Percentiles rank a stretch among this genome's conserved stretches.
Conservation (phyloP, 495 filamentous ascomycete species). For the Lasiosphaeriaceae sp. region DNA sequence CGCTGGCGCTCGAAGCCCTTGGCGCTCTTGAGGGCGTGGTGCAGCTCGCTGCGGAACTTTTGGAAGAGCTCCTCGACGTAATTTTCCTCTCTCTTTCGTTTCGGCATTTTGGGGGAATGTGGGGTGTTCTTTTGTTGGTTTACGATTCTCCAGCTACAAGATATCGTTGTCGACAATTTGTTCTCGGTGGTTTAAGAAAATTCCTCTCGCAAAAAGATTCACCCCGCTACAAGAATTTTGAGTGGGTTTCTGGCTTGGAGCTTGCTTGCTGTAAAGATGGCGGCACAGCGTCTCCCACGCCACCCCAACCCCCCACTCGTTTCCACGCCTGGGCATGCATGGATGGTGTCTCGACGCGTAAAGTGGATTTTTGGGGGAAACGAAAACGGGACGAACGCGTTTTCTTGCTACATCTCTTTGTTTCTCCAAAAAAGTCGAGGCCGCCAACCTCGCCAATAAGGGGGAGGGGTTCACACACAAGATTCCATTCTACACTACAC, state of each 20-base stretch:
- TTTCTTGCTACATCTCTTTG: constrained; percentile 1
- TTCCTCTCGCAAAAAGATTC: not conserved
- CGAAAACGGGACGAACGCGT: not conserved
- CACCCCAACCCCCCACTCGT: not conserved
- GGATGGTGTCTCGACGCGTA: constrained; percentile 4
- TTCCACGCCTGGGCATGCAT: not conserved
- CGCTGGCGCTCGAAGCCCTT: constrained; percentile 91
- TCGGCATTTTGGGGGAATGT: constrained; percentile 33
- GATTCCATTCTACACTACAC: not conserved
- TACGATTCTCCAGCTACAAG: not conserved
- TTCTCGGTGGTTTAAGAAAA: not conserved
- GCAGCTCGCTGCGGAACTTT: constrained; percentile 56
- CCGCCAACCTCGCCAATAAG: no score
- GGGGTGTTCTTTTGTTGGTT: constrained; percentile 26
- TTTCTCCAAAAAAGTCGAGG: no score
- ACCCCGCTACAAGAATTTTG: constrained; percentile 21
- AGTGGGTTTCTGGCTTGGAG: constrained; percentile 6
- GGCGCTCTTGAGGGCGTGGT: constrained; percentile 68
- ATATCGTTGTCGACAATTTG: not conserved
- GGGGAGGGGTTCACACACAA: not conserved
- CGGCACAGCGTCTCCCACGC: no score
- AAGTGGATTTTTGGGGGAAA: constrained; percentile 12
- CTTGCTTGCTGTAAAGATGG: not conserved
- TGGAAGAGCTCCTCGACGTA: constrained; percentile 51
- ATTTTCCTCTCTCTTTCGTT: constrained; percentile 42